These are phyloP conservation scores for Linnemannia hyalina DNA, from an alignment of 192 early-diverging fungal genomes.

Conservation along the genomic window DNA sequence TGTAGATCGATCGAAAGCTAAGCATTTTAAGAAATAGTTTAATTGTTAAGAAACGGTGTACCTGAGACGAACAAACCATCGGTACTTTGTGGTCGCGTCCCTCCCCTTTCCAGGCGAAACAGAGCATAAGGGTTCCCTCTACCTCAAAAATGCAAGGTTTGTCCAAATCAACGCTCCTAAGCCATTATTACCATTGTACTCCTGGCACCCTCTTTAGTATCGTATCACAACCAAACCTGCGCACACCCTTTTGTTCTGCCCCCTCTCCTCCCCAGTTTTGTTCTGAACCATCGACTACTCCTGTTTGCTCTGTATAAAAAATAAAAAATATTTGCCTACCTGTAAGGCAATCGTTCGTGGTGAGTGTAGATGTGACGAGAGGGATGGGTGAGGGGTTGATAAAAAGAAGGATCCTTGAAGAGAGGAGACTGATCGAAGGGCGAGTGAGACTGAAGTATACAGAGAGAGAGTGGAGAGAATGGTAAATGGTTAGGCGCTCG, in stretches of 20 bases:
- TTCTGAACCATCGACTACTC: not conserved
- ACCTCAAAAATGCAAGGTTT: not conserved
- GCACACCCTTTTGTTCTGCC: not conserved
- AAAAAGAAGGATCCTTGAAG: not conserved
- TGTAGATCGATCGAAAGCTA: not conserved
- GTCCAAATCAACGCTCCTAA: not conserved
- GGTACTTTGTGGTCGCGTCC: not conserved
- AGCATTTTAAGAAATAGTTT: not conserved
- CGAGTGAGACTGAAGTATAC: no score
- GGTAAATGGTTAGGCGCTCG: not conserved
- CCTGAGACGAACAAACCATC: not conserved
- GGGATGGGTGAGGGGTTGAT: not conserved
- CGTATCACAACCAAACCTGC: not conserved
- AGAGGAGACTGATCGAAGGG: not conserved
- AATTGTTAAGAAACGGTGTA: not conserved
- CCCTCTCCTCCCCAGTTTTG: not conserved
- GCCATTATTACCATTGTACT: not conserved
- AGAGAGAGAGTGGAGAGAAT: not conserved
- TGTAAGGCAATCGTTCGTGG: constrained; percentile 5
- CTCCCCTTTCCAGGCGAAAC: not conserved
- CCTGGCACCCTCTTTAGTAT: constrained; percentile 2
- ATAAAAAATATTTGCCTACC: not conserved
- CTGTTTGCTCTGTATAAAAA: not conserved
- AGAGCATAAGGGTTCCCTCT: not conserved
- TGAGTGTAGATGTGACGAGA: not conserved